Base-by-base conservation (phyloP, 495 filamentous ascomycete species). In the Trichoderma reesei region DNA sequence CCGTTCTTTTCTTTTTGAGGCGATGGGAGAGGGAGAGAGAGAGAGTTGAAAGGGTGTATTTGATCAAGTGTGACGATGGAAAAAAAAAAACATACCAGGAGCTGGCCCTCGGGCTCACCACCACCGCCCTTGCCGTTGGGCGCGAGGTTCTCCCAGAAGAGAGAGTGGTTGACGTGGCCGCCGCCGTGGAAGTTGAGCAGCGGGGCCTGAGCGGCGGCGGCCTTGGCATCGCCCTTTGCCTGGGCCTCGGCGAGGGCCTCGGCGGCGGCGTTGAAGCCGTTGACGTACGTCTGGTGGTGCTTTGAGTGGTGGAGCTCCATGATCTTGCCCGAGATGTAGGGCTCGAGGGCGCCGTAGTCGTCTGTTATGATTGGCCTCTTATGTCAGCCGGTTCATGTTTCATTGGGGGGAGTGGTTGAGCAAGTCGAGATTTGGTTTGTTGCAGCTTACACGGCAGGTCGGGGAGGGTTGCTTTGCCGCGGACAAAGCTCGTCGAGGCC, bases 61-160 rank as follows among this genome's bases (percentile, higher is more conserved):
- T 37, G 62, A 62, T 3, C 63, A 38, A 14, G 42, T 5, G 11
- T 14, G 11, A 7, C 11, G 9, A 7, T 6, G 59, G 8, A 18
- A 60, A 41, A 41, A 5, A 5, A 31, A 36, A 16, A n/a, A 44
- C 67, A 18, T 34, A 71, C 79, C 77, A 79, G 80, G 65, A 85
- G 72, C 34, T 69, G 66, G 14, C 82, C 82, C 48, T 86, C 81
- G 11, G 84, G 89, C 66, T 88, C 85, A 70, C 93, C 91, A 68
- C 95, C 94, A 65, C 94, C 78, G 16, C 75, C 75, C 62, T 78
- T 69, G 71, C 72, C 76, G 67, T 87, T 88, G 33, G 92, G 93
- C 14, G 91, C 88, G 59, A 97, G 81, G 82, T 97, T 97, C 82
- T 98, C 91, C 94, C 94, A 98, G 84, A 98, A 98, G 48, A 98